A percentile compares a stretch with the other conserved stretches of the same genome.
phyloP scores from a whole-genome alignment of 1,139 yeast species.

The Nakaseomyces glabratus region DNA sequence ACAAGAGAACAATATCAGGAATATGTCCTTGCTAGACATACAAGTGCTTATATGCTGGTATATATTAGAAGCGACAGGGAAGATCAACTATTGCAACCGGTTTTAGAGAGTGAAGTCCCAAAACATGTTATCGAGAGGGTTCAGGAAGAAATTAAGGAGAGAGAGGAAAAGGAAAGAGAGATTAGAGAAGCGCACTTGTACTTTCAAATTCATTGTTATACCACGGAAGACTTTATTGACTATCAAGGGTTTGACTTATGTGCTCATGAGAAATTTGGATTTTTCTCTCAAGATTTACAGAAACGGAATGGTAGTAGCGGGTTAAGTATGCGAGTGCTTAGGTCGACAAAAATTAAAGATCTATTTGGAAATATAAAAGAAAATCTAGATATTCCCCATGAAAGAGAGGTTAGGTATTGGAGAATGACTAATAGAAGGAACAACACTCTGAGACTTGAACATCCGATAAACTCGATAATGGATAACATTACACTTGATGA shows the following conservation, averaged over 20 bases:
- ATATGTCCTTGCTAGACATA: conserved; percentile 62
- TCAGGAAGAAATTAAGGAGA: conserved; percentile 50
- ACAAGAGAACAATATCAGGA: conserved; percentile 54
- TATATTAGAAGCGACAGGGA: conserved; percentile 64
- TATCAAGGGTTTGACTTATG: conserved; percentile 74
- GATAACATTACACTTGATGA: conserved; percentile 37
- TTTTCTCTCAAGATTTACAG: conserved; percentile 42
- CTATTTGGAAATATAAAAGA: conserved; percentile 45
- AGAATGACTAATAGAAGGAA: conserved; percentile 62
- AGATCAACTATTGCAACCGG: conserved; percentile 50
- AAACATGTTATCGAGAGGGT: conserved; percentile 58
- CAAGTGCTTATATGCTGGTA: conserved; percentile 96
- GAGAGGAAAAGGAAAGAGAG: conserved; percentile 49
- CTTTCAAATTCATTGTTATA: conserved; percentile 49
- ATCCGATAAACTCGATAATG: conserved; percentile 36
- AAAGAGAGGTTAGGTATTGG: conserved; percentile 49
- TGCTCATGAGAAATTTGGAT: conserved; percentile 41
- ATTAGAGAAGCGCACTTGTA: conserved; percentile 74
- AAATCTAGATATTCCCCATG: conserved; percentile 34
- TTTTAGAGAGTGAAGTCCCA: conserved; percentile 55
- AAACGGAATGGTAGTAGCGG: conserved; percentile 46
- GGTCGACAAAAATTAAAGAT: conserved; percentile 45
- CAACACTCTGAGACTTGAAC: conserved; percentile 60
- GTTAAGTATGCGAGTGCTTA: conserved; percentile 44
- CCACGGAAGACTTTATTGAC: conserved; percentile 43